phyloP scores from a whole-genome alignment of 257 asterid species.

The Scutellaria baicalensis region DNA sequence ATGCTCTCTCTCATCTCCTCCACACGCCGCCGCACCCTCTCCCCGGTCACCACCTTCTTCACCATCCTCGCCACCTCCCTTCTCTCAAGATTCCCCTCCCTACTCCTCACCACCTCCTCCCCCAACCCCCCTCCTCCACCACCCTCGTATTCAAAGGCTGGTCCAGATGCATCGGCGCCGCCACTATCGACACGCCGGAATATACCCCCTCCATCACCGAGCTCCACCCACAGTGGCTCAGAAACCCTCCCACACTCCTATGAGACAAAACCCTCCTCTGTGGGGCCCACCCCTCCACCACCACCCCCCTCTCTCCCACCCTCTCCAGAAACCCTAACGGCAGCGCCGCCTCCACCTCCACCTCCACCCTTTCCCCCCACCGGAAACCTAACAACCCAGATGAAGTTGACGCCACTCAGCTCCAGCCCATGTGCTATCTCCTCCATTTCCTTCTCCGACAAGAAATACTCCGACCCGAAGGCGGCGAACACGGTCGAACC shows the following conservation, averaged over 20 bases:
- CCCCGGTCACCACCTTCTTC: slow-evolving; percentile 34
- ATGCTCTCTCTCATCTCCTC: slow-evolving; percentile 27
- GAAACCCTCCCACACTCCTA: slow-evolving; percentile 42
- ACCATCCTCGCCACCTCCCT: slow-evolving; percentile 39
- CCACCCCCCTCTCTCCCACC: slow-evolving; percentile 34
- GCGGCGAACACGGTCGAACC: slow-evolving; percentile 50
- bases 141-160: slow-evolving; percentile 59
- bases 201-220: slow-evolving; percentile 48
- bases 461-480: slow-evolving; percentile 58
- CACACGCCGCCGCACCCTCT: slow-evolving; percentile 21
- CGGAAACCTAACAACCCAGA: slow-evolving; percentile 59
- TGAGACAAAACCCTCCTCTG: slow-evolving; percentile 42
- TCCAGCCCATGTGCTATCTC: slow-evolving; percentile 60
- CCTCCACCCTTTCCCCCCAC: slow-evolving; percentile 1
- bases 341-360: slow-evolving; percentile 20
- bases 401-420: slow-evolving; percentile 41
- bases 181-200: slow-evolving; percentile 44
- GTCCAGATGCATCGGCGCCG: slow-evolving; percentile 61
- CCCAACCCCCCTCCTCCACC: slow-evolving; percentile 51
- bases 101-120: slow-evolving; percentile 39
- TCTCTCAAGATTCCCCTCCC: slow-evolving; percentile 27
- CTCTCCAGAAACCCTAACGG: slow-evolving; percentile 42
- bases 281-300: slow-evolving; percentile 54
- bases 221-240: slow-evolving; percentile 70
- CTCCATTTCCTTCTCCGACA: slow-evolving; percentile 36